These are phyloP conservation scores for Aquilaria malaccensis DNA, from an alignment of 345 rosid species.

Conservation along the genomic window DNA sequence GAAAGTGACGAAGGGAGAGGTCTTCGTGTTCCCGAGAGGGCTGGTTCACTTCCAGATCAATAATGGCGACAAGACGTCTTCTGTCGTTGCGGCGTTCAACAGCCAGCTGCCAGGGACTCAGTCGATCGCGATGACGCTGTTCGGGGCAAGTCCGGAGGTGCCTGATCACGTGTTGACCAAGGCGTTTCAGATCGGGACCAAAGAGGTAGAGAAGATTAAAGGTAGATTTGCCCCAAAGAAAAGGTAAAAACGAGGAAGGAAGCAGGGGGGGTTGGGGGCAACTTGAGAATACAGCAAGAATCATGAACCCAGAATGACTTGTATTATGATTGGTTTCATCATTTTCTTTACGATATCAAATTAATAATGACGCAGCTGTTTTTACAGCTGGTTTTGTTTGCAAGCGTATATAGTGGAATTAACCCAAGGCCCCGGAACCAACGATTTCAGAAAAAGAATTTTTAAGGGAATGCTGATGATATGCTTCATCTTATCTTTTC, in stretches of 20 bases:
- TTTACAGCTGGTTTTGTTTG: too few species aligned
- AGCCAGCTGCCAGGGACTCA: conserved; percentile 66
- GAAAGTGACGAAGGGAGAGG: conserved; percentile 43
- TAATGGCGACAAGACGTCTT: conserved; percentile 33
- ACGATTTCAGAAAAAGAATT: too few species aligned
- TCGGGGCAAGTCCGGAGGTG: conserved; percentile 39
- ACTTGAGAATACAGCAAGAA: too few species aligned
- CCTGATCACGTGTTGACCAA: conserved; percentile 54
- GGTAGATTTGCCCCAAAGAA: conserved; percentile 46
- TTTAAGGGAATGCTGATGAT: too few species aligned
- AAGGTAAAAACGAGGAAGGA: neutral
- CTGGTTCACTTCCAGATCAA: conserved; percentile 67
- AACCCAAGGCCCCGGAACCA: too few species aligned
- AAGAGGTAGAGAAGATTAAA: conserved; percentile 48
- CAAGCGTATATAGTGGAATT: too few species aligned
- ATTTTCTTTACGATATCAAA: too few species aligned
- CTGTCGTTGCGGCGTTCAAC: conserved; percentile 46
- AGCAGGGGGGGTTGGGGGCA: too few species aligned
- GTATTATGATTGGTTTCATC: too few species aligned
- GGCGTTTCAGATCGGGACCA: conserved; percentile 56
- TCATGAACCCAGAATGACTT: too few species aligned
- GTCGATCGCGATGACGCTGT: conserved; percentile 33
- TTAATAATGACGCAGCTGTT: too few species aligned
- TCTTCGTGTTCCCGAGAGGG: conserved; percentile 55
- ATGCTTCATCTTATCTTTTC: too few species aligned